Evolutionary conservation across 2,329 filamentous ascomycete genomes (phyloP).

Genomic region (Apiospora marii): DNA sequence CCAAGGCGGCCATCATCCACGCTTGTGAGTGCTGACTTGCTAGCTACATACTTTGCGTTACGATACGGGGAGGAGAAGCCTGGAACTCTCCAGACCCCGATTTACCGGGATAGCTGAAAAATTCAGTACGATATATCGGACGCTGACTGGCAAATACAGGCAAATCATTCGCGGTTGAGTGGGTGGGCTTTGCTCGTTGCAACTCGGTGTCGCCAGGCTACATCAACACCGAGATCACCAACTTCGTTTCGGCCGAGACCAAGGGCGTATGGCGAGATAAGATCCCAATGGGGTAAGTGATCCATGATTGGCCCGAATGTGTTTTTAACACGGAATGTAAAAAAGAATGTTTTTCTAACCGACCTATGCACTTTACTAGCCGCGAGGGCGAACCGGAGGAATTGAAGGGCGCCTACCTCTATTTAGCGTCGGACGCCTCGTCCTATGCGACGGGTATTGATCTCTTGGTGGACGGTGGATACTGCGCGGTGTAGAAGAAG

Average conservation of each 20-base stretch:
- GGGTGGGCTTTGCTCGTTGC: constrained; percentile 75
- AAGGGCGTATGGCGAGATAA: constrained; percentile 80
- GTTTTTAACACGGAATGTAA: not conserved
- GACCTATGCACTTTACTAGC: constrained; percentile 42
- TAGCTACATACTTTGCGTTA: not conserved
- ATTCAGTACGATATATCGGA: not conserved
- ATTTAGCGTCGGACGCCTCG: constrained; percentile 82
- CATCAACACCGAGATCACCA: constrained; percentile 76
- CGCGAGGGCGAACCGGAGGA: constrained; percentile 77
- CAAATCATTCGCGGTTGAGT: constrained; percentile 78
- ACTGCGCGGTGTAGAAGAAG: constrained; percentile 57
- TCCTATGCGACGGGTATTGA: constrained; percentile 82
- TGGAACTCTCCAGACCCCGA: not conserved
- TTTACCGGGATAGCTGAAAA: not conserved
- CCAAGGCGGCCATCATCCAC: constrained; percentile 71
- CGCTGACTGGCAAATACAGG: constrained; percentile 46
- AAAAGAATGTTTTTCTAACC: not conserved
- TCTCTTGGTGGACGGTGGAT: constrained; percentile 79
- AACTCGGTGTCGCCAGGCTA: constrained; percentile 80
- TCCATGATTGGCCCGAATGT: not conserved
- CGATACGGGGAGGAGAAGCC: not conserved
- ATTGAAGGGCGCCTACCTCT: constrained; percentile 84
- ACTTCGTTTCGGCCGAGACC: constrained; percentile 69
- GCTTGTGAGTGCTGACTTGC: constrained; percentile 52
- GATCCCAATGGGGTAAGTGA: constrained; percentile 75